Conservation (phyloP, 139 green algal genomes). For the Mychonastes homosphaera region DNA sequence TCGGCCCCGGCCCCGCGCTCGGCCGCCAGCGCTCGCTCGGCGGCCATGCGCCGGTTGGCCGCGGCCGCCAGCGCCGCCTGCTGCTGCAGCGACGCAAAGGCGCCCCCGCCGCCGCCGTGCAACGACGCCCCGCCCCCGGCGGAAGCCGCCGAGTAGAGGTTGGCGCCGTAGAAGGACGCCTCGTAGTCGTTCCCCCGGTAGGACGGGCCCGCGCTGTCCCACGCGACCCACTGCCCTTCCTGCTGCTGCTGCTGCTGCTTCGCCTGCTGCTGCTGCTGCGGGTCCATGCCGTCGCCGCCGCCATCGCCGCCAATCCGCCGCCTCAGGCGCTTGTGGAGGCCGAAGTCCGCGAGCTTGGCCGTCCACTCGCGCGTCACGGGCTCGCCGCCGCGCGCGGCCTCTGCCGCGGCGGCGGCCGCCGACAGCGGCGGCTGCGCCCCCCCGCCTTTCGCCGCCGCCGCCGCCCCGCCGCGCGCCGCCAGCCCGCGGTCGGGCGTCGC, state of each 20-base stretch:
- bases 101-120: conserved; percentile 6
- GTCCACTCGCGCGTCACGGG: too few relatives aligned
- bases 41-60: background rate
- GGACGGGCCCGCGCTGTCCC: conserved; percentile 12
- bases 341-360: conserved; percentile 58
- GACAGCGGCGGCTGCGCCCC: too few relatives aligned
- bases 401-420: too few relatives aligned
- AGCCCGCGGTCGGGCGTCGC: background rate
- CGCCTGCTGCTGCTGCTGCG: background rate
- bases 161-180: conserved; percentile 28
- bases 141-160: conserved; percentile 7
- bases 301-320: too few relatives aligned
- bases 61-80: background rate
- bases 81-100: background rate
- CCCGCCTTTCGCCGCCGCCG: too few relatives aligned
- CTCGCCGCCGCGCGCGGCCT: background rate
- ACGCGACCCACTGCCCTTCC: conserved; percentile 7
- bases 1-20: background rate
- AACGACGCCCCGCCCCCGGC: conserved; percentile 1
- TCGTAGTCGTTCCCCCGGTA: conserved; percentile 17
- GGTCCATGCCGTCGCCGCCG: background rate
- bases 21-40: background rate
- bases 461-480: too few relatives aligned
- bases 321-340: conserved; percentile 44
- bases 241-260: conserved; percentile 5